Conservation (phyloP, 352 stramenopile genomes). For the Plasmopara viticola region DNA sequence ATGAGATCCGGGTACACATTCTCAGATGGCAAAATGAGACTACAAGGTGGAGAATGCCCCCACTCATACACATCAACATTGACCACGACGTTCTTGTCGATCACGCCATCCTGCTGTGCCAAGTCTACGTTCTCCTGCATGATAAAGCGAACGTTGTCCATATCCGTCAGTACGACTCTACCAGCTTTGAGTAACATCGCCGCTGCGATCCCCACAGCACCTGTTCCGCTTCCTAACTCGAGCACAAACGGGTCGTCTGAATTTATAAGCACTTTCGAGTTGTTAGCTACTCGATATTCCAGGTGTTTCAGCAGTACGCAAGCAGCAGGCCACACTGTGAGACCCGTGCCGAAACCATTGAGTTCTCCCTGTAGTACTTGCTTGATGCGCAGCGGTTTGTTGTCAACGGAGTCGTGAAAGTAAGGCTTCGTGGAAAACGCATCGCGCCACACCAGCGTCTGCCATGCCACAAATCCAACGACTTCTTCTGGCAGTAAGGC, state of each 20-base stretch:
- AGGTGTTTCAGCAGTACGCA: constrained; percentile 78
- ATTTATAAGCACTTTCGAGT: constrained; percentile 20
- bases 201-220: constrained; percentile 84
- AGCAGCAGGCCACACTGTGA: constrained; percentile 79
- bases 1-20: constrained; percentile 63
- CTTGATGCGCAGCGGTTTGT: constrained; percentile 46
- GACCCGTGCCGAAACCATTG: constrained; percentile 69
- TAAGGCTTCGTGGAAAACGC: constrained; percentile 57
- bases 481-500: constrained; percentile 9
- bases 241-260: constrained; percentile 48
- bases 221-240: constrained; percentile 90
- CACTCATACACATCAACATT: constrained; percentile 87
- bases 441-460: constrained; percentile 71
- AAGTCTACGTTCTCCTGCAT: constrained; percentile 83
- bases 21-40: constrained; percentile 22
- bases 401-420: constrained; percentile 47
- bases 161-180: constrained; percentile 87
- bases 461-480: constrained; percentile 34
- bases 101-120: constrained; percentile 24
- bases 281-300: constrained; percentile 37
- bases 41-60: constrained; percentile 43
- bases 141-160: constrained; percentile 84
- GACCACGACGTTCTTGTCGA: constrained; percentile 33
- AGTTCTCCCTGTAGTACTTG: constrained; percentile 77
- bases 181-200: constrained; percentile 72